phyloP scores from a whole-genome alignment of 2,329 filamentous ascomycete genomes.

The Diaporthe destruens region DNA sequence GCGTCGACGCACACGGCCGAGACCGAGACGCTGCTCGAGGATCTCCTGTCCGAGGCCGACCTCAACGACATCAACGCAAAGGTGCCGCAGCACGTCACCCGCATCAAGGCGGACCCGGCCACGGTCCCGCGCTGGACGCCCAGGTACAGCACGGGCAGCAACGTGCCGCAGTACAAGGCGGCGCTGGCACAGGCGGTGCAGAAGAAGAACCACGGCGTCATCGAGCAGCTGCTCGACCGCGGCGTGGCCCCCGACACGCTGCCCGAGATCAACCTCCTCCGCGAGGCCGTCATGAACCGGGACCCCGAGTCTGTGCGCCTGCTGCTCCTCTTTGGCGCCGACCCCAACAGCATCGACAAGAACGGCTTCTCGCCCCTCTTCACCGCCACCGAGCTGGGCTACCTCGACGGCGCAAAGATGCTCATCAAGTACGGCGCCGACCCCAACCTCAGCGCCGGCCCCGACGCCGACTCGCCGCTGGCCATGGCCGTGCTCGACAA shows the following conservation, averaged over 20 bases:
- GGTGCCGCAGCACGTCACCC: constrained; percentile 57
- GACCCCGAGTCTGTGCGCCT: constrained; percentile 68
- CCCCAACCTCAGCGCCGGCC: constrained; percentile 51
- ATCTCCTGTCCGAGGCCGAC: constrained; percentile 53
- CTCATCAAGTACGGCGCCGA: constrained; percentile 73
- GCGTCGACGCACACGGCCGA: constrained; percentile 48
- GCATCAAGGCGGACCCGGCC: constrained; percentile 63
- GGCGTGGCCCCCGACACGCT: constrained; percentile 66
- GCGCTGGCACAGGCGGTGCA: constrained; percentile 67
- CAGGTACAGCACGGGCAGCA: constrained; percentile 57
- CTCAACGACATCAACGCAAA: constrained; percentile 50
- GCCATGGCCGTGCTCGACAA: constrained; percentile 63
- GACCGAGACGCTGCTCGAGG: constrained; percentile 52
- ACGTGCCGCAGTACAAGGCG: constrained; percentile 58
- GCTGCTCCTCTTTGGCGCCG: constrained; percentile 68
- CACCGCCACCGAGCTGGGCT: constrained; percentile 64
- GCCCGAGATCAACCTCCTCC: constrained; percentile 61
- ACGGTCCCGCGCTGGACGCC: constrained; percentile 66
- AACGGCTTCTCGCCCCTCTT: constrained; percentile 65
- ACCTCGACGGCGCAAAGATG: constrained; percentile 67
- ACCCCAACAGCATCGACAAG: constrained; percentile 65
- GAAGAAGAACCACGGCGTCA: constrained; percentile 66
- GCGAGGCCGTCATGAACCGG: constrained; percentile 63
- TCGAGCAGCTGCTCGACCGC: constrained; percentile 70
- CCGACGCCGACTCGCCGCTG: constrained; percentile 67